Base-by-base conservation (phyloP, 1,284 basidiomycete genomes). In the Gastroboletus turbinatus region DNA sequence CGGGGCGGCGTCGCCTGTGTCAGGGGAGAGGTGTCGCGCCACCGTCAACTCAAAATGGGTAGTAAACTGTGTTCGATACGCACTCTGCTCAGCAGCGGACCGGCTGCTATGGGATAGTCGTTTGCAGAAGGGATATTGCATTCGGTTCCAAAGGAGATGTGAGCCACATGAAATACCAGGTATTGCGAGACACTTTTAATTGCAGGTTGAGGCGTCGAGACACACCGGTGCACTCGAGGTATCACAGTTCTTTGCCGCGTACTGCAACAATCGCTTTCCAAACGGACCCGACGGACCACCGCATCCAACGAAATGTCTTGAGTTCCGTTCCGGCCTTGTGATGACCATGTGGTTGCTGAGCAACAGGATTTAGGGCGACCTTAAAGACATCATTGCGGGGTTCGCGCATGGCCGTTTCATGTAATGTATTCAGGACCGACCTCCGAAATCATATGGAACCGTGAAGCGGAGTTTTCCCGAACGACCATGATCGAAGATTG, bases 351-450 rank as follows among this genome's bases (percentile, higher is more conserved):
- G 33, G 39, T 55, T 40, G 39, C 35, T 43, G 45, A 32, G 29
- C 10, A 32, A 50, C 47, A 32, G 46, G 47, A 44, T 50, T 46
- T 25, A 21, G 13, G 35, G 32, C 16, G 16, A 5, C 21, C 27
- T 46, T 45, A 17, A 32, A 35, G 27, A 52, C 36, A 43, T 35
- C 47, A 64, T 42, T 47, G 60, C 38, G 55, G 50, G 60, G 59
- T 49, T 56, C 42, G 19, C 42, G 52, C 45, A 50, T 56, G 33
- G 29, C 16, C 29, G 17, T 44, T 6, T 32, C 50, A 36, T 49
- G 29, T 40, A 42, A 27, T 23, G 23, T n/a, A 16, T n/a, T n/a
- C 50, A 44, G 62, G 65, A 51, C 66, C 66, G 60, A 45, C 36
- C 30, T 46, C 55, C 64, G 50, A 46, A 21, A 35, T 33, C n/a